Evolutionary conservation across 164 flowering plant genomes (phyloP).

Genomic region (Tinospora cordifolia): DNA sequence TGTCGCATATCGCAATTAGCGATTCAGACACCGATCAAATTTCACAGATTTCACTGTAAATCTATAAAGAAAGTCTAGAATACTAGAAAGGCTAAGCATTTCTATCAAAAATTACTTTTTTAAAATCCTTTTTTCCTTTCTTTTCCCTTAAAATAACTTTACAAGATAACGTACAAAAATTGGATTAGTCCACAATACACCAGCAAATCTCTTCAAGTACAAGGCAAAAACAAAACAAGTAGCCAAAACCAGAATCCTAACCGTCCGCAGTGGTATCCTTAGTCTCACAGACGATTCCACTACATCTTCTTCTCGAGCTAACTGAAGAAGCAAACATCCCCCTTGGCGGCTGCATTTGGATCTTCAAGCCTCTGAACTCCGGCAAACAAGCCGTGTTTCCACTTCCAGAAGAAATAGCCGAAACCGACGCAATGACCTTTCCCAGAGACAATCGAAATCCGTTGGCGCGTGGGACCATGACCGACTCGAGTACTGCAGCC

Average conservation of each 20-base stretch:
- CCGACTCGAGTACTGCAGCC: conserved; percentile 51
- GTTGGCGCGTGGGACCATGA: conserved; percentile 36
- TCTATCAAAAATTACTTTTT: too few species aligned
- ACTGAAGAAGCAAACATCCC: conserved; percentile 17
- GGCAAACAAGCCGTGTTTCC: conserved; percentile 22
- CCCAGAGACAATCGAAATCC: conserved; percentile 7
- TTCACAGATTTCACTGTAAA: too few species aligned
- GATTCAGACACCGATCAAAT: too few species aligned
- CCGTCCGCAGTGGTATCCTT: conserved; percentile 59
- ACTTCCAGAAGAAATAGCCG: conserved; percentile 11
- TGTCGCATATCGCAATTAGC: too few species aligned
- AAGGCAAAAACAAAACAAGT: background rate
- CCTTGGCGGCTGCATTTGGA: conserved; percentile 15
- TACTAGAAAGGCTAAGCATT: too few species aligned
- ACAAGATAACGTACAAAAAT: too few species aligned
- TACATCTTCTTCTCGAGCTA: conserved; percentile 19
- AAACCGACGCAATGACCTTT: conserved; percentile 20
- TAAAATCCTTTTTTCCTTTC: too few species aligned
- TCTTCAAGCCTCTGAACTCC: conserved; percentile 41
- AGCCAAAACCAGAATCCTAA: conserved; percentile 12
- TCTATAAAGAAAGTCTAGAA: too few species aligned
- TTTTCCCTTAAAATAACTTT: too few species aligned
- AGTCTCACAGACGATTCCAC: conserved; percentile 54
- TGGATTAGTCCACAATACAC: background rate
- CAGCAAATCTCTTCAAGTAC: background rate